These are phyloP conservation scores for Solanum arcanum DNA, from an alignment of 257 asterid species.

Conservation along the genomic window DNA sequence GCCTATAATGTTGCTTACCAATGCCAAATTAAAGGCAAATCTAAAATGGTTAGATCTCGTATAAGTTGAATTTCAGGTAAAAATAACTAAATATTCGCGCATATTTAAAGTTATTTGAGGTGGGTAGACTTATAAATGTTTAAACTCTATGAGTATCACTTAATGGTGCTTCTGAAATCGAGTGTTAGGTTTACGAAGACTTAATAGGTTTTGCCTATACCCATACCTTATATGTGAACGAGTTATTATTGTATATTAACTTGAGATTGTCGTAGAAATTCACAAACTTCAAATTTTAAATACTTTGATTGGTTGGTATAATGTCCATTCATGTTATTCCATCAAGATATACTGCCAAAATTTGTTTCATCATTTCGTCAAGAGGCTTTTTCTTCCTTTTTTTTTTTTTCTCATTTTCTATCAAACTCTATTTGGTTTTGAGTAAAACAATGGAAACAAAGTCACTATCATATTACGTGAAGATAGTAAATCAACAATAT, in stretches of 20 bases:
- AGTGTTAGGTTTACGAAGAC: neutral
- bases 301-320: neutral
- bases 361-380: neutral
- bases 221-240: neutral
- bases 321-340: neutral
- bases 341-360: neutral
- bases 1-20: neutral
- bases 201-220: neutral
- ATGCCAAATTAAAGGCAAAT: neutral
- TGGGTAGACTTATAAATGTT: neutral
- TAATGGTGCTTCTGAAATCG: neutral
- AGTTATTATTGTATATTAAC: neutral
- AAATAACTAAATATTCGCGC: too few species aligned
- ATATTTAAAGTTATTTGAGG: neutral
- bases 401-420: neutral
- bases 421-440: neutral
- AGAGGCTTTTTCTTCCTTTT: neutral
- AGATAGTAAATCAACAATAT: neutral
- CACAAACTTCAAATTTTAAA: neutral
- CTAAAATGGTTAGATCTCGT: neutral
- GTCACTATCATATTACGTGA: neutral
- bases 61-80: neutral
- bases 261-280: neutral
- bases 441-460: neutral
- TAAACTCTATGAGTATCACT: neutral